Conservation (phyloP, 345 rosid genomes). For the Eucalyptus polyanthemos region DNA sequence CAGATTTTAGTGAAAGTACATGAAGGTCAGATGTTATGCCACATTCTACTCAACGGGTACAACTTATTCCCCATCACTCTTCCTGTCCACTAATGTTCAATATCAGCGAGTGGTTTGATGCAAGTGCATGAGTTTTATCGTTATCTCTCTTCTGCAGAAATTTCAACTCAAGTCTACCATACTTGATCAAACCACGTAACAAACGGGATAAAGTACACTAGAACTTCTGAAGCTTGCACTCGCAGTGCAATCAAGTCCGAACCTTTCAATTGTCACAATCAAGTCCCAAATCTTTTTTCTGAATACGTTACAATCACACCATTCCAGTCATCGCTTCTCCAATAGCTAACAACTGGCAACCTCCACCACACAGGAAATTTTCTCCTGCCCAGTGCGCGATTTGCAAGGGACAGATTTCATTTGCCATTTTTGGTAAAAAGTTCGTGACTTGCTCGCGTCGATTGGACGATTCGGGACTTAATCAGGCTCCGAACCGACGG, state of each 20-base stretch:
- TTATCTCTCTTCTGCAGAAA: not conserved
- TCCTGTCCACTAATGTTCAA: not conserved
- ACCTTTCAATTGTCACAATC: not conserved
- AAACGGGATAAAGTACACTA: not conserved
- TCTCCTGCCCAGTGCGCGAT: not conserved
- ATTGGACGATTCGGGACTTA: not conserved
- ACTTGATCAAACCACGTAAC: not conserved
- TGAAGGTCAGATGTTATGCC: not conserved
- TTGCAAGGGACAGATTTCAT: not conserved
- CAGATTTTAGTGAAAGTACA: not conserved
- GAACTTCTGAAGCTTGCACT: not conserved
- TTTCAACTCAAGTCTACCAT: not conserved
- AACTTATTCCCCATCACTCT: not conserved
- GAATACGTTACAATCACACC: not conserved
- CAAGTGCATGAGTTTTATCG: not conserved
- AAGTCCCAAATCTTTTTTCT: not conserved
- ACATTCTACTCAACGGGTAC: not conserved
- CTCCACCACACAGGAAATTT: not conserved
- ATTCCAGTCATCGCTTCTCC: not conserved
- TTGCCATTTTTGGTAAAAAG: not conserved
- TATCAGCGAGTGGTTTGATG: not conserved
- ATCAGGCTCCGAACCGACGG: not conserved
- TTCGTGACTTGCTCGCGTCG: not conserved
- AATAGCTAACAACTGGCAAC: not conserved
- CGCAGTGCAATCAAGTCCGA: not conserved